phyloP scores from a whole-genome alignment of 2,329 filamentous ascomycete genomes.

The Penicillium sp. region DNA sequence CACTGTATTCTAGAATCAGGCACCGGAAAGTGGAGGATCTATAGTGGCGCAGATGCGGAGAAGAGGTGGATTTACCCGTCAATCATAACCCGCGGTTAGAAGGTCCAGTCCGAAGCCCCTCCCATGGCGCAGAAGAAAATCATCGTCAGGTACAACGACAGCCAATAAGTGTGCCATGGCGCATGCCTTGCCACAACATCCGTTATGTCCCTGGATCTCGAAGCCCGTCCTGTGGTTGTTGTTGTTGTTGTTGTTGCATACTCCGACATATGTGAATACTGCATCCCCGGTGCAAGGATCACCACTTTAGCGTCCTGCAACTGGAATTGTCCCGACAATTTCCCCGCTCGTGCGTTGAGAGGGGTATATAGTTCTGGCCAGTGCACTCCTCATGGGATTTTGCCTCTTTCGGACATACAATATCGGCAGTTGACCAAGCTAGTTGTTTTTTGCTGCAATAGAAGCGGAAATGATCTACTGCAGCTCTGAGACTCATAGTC shows the following conservation, averaged over 20 bases:
- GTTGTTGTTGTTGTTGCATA: neutral
- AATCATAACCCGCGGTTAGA: constrained; percentile 13
- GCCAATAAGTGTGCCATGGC: neutral
- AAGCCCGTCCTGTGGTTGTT: too few species aligned
- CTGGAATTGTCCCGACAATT: constrained; percentile 14
- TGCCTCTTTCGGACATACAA: constrained; percentile 12
- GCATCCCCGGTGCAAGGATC: neutral
- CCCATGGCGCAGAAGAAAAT: neutral
- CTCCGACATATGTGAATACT: neutral
- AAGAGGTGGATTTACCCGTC: constrained; percentile 19
- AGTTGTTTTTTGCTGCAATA: neutral
- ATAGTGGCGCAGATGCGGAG: constrained; percentile 14
- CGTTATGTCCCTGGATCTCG: neutral
- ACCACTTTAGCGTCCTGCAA: neutral
- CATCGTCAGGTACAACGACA: neutral
- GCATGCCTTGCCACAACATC: neutral
- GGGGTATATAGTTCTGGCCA: neutral
- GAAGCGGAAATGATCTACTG: constrained; percentile 10
- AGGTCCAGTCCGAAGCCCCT: neutral
- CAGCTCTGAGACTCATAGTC: neutral
- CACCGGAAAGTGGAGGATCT: constrained; percentile 17
- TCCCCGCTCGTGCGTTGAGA: neutral
- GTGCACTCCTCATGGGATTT: constrained; percentile 20
- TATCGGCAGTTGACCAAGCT: constrained; percentile 4
- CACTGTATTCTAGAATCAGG: neutral